These are phyloP conservation scores for Obelidium mucronatum DNA, from an alignment of 192 early-diverging fungal species.

Conservation along the genomic window DNA sequence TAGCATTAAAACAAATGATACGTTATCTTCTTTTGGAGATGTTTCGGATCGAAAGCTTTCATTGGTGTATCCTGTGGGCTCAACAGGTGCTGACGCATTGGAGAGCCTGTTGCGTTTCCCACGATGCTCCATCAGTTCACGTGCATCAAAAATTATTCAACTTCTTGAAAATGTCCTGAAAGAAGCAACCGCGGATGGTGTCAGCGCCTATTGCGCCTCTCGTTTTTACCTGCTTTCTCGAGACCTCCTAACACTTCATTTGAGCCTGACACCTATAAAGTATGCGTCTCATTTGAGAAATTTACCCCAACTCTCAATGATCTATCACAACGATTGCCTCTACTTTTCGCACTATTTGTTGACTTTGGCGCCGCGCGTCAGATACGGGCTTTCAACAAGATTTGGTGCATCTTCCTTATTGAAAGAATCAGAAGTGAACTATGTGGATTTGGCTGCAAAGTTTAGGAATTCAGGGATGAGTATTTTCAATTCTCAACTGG, in stretches of 20 bases:
- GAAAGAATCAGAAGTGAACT: constrained; percentile 30
- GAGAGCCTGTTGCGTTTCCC: not conserved
- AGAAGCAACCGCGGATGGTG: constrained; percentile 18
- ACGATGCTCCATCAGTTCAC: constrained; percentile 8
- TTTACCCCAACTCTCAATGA: constrained; percentile 59
- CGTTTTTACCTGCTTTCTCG: constrained; percentile 29
- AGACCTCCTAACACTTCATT: constrained; percentile 22
- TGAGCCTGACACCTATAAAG: constrained; percentile 23
- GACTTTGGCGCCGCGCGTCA: constrained; percentile 19
- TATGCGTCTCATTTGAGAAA: not conserved
- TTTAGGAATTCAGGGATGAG: constrained; percentile 50
- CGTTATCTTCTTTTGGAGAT: no score
- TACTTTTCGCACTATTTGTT: constrained; percentile 49
- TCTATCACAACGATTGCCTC: constrained; percentile 79
- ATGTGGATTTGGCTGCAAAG: constrained; percentile 52
- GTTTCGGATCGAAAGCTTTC: no score
- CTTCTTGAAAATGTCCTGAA: not conserved
- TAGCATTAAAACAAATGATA: no score
- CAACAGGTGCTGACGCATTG: constrained; percentile 16
- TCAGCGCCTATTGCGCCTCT: constrained; percentile 24
- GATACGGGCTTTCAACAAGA: not conserved
- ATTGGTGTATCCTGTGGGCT: constrained; percentile 7
- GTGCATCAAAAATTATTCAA: not conserved
- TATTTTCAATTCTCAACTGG: constrained; percentile 43
- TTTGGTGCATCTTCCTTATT: constrained; percentile 6